Evolutionary conservation across 2,329 filamentous ascomycete genomes (phyloP).

Genomic region (Sporothrix curviconia): DNA sequence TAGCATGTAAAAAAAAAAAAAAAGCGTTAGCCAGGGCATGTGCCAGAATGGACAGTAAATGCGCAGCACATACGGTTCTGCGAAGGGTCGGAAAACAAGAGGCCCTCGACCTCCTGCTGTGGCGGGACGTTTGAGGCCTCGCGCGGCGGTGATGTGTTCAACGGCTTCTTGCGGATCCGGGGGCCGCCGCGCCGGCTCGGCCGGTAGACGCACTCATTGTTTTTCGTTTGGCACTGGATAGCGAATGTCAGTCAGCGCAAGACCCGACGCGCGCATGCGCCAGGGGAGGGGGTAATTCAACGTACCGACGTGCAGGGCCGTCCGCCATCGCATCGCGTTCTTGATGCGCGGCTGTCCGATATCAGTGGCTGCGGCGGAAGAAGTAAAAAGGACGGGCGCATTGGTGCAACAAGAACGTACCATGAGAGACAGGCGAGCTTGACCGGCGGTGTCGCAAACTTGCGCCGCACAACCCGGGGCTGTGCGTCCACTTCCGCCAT

Average conservation of each 20-base stretch:
- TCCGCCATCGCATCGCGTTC: constrained; percentile 22
- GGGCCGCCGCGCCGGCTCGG: constrained; percentile 39
- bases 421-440: constrained; percentile 46
- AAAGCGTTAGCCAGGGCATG: neutral
- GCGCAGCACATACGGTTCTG: constrained; percentile 12
- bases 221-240: constrained; percentile 33
- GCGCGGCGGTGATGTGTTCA: constrained; percentile 22
- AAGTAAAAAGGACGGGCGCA: neutral
- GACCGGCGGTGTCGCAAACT: constrained; percentile 42
- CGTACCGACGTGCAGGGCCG: constrained; percentile 20
- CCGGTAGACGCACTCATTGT: constrained; percentile 37
- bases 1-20: too few relatives aligned
- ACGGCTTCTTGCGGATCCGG: constrained; percentile 35
- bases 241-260: neutral
- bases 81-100: constrained; percentile 20
- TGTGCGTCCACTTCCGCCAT: constrained; percentile 16
- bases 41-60: too few relatives aligned
- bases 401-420: constrained; percentile 26
- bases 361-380: neutral
- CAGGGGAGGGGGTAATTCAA: neutral
- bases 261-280: neutral
- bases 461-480: constrained; percentile 21
- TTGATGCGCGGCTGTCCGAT: constrained; percentile 25
- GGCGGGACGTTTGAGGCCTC: constrained; percentile 7
- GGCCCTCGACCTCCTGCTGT: constrained; percentile 22